These are phyloP conservation scores for Cupressus sempervirens DNA, from an alignment of 75 land plant genomes.

Conservation along the genomic window DNA sequence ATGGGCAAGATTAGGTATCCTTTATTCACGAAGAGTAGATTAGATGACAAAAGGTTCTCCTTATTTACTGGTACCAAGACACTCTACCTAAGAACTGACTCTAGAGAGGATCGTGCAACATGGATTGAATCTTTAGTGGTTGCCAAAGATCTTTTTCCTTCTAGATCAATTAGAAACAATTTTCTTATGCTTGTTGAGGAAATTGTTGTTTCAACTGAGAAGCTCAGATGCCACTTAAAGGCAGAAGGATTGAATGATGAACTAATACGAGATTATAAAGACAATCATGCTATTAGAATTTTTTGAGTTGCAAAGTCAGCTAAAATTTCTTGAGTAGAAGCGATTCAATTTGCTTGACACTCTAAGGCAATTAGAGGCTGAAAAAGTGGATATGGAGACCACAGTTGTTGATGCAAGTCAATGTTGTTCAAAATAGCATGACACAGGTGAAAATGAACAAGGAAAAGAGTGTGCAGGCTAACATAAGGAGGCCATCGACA, in stretches of 20 bases:
- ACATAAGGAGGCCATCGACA: too few relatives aligned
- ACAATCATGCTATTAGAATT: conserved; percentile 53
- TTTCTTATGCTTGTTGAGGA: conserved; percentile 28
- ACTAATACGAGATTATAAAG: conserved; percentile 49
- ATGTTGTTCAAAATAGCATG: too few relatives aligned
- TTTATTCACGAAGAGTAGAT: conserved; percentile 55
- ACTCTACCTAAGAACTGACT: conserved; percentile 47
- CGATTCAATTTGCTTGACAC: conserved; percentile 23
- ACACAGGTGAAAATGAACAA: too few relatives aligned
- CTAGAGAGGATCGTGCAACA: conserved; percentile 34
- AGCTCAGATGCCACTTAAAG: conserved; percentile 35
- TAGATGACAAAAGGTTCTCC: conserved; percentile 60
- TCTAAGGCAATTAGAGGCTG: conserved; percentile 54
- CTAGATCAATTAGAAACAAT: conserved; percentile 13
- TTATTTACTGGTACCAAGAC: conserved; percentile 61
- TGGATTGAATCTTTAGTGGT: conserved; percentile 50
- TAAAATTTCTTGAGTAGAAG: conserved; percentile 36
- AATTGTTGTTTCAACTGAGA: conserved; percentile 47
- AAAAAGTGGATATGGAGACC: too few relatives aligned
- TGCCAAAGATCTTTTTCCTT: conserved; percentile 33
- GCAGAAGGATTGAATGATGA: conserved; percentile 42
- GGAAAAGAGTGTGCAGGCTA: too few relatives aligned
- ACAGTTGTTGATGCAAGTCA: too few relatives aligned
- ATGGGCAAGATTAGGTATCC: conserved; percentile 54
- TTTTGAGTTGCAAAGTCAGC: conserved; percentile 29